These are phyloP conservation scores for Ilex paraguariensis DNA, from an alignment of 305 asterid genomes.

Conservation along the genomic window DNA sequence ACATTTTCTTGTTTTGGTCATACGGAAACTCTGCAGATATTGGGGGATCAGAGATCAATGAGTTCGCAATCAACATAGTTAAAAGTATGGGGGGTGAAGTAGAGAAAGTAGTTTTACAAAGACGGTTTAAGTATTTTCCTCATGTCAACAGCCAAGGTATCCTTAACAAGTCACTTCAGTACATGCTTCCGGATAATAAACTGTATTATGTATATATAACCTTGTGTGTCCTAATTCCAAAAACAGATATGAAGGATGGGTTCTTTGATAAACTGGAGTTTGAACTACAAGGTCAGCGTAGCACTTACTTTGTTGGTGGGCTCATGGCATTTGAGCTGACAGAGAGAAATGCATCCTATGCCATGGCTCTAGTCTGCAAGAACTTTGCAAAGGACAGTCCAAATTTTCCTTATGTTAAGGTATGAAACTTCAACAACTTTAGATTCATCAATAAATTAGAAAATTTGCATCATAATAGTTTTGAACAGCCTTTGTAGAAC, in stretches of 20 bases:
- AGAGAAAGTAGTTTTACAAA: slow-evolving; percentile 36
- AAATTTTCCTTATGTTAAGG: slow-evolving; percentile 67
- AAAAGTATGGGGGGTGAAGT: slow-evolving; percentile 66
- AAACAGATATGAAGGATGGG: slow-evolving; percentile 64
- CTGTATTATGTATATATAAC: too few species aligned
- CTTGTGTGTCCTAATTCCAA: not conserved
- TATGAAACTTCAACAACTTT: not conserved
- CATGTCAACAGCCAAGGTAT: slow-evolving; percentile 69
- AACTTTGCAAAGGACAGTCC: slow-evolving; percentile 62
- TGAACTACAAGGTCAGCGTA: slow-evolving; percentile 62
- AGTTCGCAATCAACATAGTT: slow-evolving; percentile 53
- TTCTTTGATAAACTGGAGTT: slow-evolving; percentile 59
- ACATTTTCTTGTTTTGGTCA: slow-evolving; percentile 76
- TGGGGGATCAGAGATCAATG: slow-evolving; percentile 39
- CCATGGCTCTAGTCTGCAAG: slow-evolving; percentile 52
- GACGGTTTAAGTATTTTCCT: slow-evolving; percentile 74
- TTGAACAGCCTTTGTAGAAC: too few species aligned
- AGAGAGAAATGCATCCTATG: slow-evolving; percentile 68
- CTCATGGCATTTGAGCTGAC: slow-evolving; percentile 87
- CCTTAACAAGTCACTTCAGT: too few species aligned
- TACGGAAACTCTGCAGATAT: slow-evolving; percentile 60
- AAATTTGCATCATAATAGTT: too few species aligned
- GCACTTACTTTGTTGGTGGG: slow-evolving; percentile 73
- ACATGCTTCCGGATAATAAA: too few species aligned
- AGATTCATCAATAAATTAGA: too few species aligned